Percentiles rank a stretch among this genome's conserved stretches.
Conservation (phyloP, 768 basidiomycete genomes). For the Dentipellis sp. region DNA sequence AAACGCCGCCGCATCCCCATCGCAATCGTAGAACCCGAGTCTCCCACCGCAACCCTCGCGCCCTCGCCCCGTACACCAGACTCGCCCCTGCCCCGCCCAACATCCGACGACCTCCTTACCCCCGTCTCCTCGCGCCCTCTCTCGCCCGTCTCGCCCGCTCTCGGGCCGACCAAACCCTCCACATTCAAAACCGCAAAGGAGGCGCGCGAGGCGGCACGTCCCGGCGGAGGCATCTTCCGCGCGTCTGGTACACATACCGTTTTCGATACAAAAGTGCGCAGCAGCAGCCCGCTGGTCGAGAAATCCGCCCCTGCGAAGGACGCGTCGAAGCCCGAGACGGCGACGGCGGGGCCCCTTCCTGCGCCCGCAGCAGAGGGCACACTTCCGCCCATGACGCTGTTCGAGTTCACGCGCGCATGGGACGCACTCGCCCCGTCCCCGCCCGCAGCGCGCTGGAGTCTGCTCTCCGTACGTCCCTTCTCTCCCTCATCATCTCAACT, state of each 20-base stretch:
- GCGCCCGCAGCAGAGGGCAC: slow-evolving; percentile 1
- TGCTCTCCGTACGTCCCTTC: slow-evolving; percentile 44
- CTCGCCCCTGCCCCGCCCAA: not conserved
- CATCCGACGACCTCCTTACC: slow-evolving; percentile 8
- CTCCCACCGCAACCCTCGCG: not conserved
- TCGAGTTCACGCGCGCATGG: slow-evolving; percentile 61
- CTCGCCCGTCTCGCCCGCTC: slow-evolving; percentile 5
- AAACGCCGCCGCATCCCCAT: slow-evolving; percentile 55
- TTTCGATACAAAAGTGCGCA: slow-evolving; percentile 29
- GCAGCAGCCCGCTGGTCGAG: not conserved
- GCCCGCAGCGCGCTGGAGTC: slow-evolving; percentile 41
- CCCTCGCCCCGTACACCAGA: slow-evolving; percentile 2
- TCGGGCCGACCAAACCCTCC: slow-evolving; percentile 6
- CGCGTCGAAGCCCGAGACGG: not conserved
- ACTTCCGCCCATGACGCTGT: slow-evolving; percentile 36
- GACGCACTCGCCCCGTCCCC: slow-evolving; percentile 23
- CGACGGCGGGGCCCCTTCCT: slow-evolving; percentile 3
- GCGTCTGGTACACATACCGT: slow-evolving; percentile 51
- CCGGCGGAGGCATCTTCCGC: slow-evolving; percentile 70
- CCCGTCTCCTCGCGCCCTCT: slow-evolving; percentile 12
- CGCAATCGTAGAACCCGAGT: slow-evolving; percentile 37
- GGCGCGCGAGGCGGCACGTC: slow-evolving; percentile 36
- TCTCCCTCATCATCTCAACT: not conserved
- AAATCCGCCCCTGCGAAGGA: not conserved
- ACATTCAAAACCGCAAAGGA: slow-evolving; percentile 55